Base-by-base conservation (phyloP, 345 rosid species). In the Geranium rotundifolium region DNA sequence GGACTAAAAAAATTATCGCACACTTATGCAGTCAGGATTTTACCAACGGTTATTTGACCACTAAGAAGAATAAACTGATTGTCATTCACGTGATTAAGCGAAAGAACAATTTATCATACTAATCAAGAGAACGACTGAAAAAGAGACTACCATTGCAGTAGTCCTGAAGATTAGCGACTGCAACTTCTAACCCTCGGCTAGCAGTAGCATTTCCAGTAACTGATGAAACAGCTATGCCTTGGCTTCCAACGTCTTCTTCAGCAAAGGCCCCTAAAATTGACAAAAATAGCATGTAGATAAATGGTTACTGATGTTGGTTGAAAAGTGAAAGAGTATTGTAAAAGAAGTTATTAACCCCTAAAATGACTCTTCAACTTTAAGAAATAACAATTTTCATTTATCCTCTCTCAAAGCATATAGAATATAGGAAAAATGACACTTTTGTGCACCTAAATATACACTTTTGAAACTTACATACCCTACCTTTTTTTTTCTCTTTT, bases 81-180 rank as follows among this genome's bases (percentile, higher is more conserved):
- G 39, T 37, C 29, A 61, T 41, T 12, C 13, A 14, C 34, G 55
- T 34, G 54, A 19, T 6, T n/a, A 17, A 49, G 5, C 19, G 18
- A 23, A 61, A 23, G 27, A 23, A 23, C 27, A 23, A 23, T 23
- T 23, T 14, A 18, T 61, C 19, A 18, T 7, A 68, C 13, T 46
- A 59, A 63, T 20, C 67, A 66, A n/a, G 65, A 72, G 29, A 37
- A 66, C 31, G 68, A 59, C 17, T 59, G 19, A 65, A 27, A 72
- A 37, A 27, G 68, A 57, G 34, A 61, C 63, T 90, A 93, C 99
- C 99, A 72, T 93, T 93, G 87, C 99, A 93, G 78, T 93, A 90
- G 65, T 93, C 99, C 77, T 93, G 99, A 78, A 93, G 99, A 80
- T 93, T 93, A 74, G 89, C 89, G 66, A 93, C 97, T 13, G 99